These are phyloP conservation scores for Candida glucosophila DNA, from an alignment of 1,139 yeast genomes.

Conservation along the genomic window DNA sequence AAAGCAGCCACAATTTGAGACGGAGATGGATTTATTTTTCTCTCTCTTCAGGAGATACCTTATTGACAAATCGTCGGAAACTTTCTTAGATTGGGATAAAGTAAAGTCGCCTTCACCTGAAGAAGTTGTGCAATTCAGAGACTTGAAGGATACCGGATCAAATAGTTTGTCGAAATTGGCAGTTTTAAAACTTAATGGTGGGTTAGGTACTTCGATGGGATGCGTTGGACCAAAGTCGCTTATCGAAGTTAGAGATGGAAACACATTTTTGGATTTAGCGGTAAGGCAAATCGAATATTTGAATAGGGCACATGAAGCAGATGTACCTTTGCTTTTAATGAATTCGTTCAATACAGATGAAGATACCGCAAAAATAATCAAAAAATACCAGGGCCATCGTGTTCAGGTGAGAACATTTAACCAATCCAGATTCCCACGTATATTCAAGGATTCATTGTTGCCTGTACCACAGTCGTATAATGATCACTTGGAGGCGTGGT, in stretches of 20 bases:
- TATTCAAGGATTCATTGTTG: conserved; percentile 83
- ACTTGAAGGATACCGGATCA: conserved; percentile 28
- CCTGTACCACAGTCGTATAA: conserved; percentile 81
- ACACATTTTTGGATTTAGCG: conserved; percentile 87
- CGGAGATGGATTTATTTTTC: conserved; percentile 92
- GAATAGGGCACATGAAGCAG: conserved; percentile 84
- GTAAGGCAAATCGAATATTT: conserved; percentile 96
- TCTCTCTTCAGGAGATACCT: conserved; percentile 89
- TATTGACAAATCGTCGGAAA: conserved; percentile 80
- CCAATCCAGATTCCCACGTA: conserved; percentile 95
- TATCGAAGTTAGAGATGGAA: conserved; percentile 97
- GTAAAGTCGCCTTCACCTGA: conserved; percentile 81
- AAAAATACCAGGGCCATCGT: conserved; percentile 95
- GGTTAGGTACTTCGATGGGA: conserved; percentile 98
- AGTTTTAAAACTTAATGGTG: conserved; percentile 93
- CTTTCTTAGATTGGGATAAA: conserved; percentile 87
- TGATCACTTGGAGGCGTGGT: conserved; percentile 83
- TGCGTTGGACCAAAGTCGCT: conserved; percentile 98
- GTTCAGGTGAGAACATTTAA: conserved; percentile 92
- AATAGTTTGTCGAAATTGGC: conserved; percentile 76
- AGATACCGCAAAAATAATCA: conserved; percentile 91
- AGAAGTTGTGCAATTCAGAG: conserved; percentile 76
- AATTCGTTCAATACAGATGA: conserved; percentile 96
- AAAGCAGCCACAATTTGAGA: conserved; percentile 60
- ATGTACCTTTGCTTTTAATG: conserved; percentile 94